Evolutionary conservation across 1,139 yeast genomes (phyloP).

Genomic region (Debaryomyces subglobosus): DNA sequence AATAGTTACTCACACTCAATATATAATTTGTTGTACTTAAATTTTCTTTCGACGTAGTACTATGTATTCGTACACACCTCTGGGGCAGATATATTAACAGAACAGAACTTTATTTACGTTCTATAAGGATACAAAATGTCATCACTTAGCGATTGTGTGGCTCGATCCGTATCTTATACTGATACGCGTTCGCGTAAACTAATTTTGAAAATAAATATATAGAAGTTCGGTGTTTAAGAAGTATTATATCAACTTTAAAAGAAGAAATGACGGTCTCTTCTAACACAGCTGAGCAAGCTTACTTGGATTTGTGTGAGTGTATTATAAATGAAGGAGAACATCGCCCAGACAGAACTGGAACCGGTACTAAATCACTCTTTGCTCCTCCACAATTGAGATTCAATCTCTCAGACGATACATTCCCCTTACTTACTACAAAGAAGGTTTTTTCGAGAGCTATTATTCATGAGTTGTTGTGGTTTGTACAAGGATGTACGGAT

Average conservation of each 20-base stretch:
- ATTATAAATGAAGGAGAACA: slow-evolving; percentile 85
- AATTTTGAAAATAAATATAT: neutral
- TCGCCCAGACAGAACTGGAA: slow-evolving; percentile 95
- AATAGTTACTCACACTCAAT: neutral
- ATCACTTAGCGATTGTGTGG: neutral
- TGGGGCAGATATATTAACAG: no score
- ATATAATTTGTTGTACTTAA: neutral
- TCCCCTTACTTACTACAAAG: slow-evolving; percentile 92
- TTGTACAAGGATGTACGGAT: slow-evolving; percentile 86
- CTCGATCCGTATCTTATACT: neutral
- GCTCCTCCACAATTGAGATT: slow-evolving; percentile 97
- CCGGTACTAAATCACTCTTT: slow-evolving; percentile 87
- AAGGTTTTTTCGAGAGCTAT: slow-evolving; percentile 90
- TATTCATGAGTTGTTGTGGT: slow-evolving; percentile 90
- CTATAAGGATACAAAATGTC: neutral
- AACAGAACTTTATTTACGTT: no score
- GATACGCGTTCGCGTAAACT: neutral
- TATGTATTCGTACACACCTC: neutral
- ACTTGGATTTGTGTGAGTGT: slow-evolving; percentile 75
- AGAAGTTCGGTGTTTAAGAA: neutral
- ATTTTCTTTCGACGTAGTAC: neutral
- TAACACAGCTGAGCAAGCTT: slow-evolving; percentile 74
- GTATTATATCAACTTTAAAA: neutral
- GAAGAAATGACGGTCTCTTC: slow-evolving; percentile 29
- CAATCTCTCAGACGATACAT: slow-evolving; percentile 65